These are phyloP conservation scores for Novymonas esmeraldas DNA, from an alignment of 208 protist genomes.

Conservation along the genomic window DNA sequence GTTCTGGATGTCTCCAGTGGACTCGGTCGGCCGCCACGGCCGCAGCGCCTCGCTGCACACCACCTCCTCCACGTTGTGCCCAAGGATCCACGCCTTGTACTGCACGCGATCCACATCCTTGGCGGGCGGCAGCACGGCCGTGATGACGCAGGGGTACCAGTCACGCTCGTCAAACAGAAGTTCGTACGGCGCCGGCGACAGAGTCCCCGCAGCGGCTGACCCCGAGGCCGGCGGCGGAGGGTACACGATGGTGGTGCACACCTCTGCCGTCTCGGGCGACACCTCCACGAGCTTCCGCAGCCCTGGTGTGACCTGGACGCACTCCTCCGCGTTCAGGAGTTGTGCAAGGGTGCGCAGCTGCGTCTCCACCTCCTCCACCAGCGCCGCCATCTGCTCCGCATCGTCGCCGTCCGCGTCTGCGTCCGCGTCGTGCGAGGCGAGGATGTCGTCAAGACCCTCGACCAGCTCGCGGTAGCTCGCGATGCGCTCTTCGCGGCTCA, in stretches of 20 bases:
- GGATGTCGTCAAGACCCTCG: conserved; percentile 27
- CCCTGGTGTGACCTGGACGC: conserved; percentile 41
- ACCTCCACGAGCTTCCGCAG: conserved; percentile 30
- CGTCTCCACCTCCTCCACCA: conserved; percentile 54
- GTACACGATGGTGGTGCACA: conserved; percentile 18
- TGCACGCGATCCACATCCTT: conserved; percentile 50
- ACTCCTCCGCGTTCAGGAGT: conserved; percentile 64
- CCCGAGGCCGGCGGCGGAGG: neutral
- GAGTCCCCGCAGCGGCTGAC: conserved; percentile 16
- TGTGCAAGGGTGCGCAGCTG: conserved; percentile 45
- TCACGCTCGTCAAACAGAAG: conserved; percentile 63
- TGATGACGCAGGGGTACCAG: conserved; percentile 82
- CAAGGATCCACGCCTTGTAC: conserved; percentile 72
- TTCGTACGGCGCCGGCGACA: conserved; percentile 58
- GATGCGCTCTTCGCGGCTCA: conserved; percentile 32
- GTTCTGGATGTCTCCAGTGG: conserved; percentile 38
- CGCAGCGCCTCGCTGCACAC: conserved; percentile 69
- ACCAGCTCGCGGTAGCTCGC: conserved; percentile 35
- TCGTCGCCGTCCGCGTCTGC: conserved; percentile 25
- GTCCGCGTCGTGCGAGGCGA: conserved; percentile 19
- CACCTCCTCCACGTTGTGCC: conserved; percentile 71
- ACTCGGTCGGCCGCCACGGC: conserved; percentile 36
- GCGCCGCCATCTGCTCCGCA: conserved; percentile 41
- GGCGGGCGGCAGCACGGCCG: conserved; percentile 43
- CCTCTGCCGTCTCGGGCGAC: conserved; percentile 15